Conservation (phyloP, 2,329 filamentous ascomycete species). For the Fusarium zealandicum region DNA sequence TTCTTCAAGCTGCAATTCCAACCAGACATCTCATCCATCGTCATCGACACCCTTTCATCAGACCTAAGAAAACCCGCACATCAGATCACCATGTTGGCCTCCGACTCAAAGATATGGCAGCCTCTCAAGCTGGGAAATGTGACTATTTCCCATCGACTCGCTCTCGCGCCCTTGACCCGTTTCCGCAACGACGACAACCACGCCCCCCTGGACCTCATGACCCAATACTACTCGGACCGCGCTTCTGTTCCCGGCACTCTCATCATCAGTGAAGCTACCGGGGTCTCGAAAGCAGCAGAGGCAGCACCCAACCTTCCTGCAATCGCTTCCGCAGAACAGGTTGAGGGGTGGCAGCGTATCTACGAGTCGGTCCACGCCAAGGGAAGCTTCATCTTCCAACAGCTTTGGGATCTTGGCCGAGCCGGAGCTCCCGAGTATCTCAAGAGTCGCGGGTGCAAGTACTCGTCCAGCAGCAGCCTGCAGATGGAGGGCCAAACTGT, state of each 20-base stretch:
- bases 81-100: conserved; percentile 16
- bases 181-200: conserved; percentile 55
- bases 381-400: conserved; percentile 66
- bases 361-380: conserved; percentile 69
- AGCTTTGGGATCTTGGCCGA: conserved; percentile 71
- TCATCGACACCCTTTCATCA: background rate
- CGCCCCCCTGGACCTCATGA: conserved; percentile 42
- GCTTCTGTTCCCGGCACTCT: conserved; percentile 52
- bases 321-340: conserved; percentile 63
- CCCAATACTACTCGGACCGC: conserved; percentile 55
- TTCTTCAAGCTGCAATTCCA: too few relatives aligned
- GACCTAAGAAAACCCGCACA: too few relatives aligned
- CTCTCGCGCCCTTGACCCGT: conserved; percentile 64
- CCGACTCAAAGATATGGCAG: conserved; percentile 36
- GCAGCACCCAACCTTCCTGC: conserved; percentile 56
- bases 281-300: conserved; percentile 44
- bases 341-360: conserved; percentile 66
- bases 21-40: too few relatives aligned
- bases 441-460: conserved; percentile 39
- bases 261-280: conserved; percentile 56
- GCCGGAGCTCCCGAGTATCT: conserved; percentile 40
- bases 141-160: conserved; percentile 53
- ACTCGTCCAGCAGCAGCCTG: conserved; percentile 35
- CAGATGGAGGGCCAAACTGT: conserved; percentile 36
- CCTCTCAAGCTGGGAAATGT: conserved; percentile 52